These are phyloP conservation scores for Pseudocercospora vitis DNA, from an alignment of 2,329 filamentous ascomycete species.

Conservation along the genomic window DNA sequence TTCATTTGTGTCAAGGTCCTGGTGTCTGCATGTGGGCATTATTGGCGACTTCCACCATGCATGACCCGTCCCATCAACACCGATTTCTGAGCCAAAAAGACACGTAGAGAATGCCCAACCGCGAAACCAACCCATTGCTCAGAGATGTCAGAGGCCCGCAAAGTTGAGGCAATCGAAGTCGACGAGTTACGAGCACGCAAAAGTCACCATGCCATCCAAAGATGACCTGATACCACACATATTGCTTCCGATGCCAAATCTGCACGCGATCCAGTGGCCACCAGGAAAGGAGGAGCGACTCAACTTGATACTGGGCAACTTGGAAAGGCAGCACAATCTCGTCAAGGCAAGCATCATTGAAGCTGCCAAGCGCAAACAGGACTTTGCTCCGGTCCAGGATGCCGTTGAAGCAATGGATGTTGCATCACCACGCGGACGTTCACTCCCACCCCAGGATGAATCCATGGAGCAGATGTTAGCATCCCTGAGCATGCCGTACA, in stretches of 20 bases:
- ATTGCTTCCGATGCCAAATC: constrained; percentile 22
- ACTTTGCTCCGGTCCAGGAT: background rate
- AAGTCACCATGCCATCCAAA: constrained; percentile 3
- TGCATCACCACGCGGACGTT: background rate
- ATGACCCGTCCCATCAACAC: no score
- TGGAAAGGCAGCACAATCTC: constrained; percentile 26
- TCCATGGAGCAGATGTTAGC: constrained; percentile 16
- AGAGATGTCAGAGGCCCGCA: no score
- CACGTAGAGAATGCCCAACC: no score
- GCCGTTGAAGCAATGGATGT: constrained; percentile 5
- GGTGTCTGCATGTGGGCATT: no score
- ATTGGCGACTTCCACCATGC: no score
- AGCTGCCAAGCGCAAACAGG: constrained; percentile 13
- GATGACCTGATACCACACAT: constrained; percentile 22
- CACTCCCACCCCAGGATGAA: background rate
- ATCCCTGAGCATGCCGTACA: constrained; percentile 22
- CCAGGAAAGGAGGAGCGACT: constrained; percentile 23
- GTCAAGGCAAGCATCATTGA: constrained; percentile 22
- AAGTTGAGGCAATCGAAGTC: no score
- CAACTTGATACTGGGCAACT: constrained; percentile 28
- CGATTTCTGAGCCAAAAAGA: no score
- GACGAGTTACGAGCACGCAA: no score
- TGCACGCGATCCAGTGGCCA: constrained; percentile 18
- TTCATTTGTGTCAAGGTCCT: no score
- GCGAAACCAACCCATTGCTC: no score